Percentiles rank a stretch among this genome's conserved stretches.
Evolutionary conservation across 495 filamentous ascomycete genomes (phyloP).

Genomic region (Trichocladium uniseriatum): DNA sequence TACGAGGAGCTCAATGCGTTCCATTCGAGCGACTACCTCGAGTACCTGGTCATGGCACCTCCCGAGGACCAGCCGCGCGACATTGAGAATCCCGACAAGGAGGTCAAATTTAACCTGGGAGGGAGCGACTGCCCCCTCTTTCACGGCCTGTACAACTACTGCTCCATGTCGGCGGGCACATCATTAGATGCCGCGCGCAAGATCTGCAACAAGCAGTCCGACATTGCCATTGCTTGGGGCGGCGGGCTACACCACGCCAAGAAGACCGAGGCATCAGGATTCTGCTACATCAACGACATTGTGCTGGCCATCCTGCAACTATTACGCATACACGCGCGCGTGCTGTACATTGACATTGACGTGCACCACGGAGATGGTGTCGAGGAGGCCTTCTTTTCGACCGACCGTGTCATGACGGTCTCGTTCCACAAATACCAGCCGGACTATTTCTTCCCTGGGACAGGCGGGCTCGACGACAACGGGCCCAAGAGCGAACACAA

Average conservation of each 20-base stretch:
- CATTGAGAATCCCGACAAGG: slow-evolving; percentile 38
- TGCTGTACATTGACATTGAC: slow-evolving; percentile 97
- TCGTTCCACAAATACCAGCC: slow-evolving; percentile 93
- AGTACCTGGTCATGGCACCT: slow-evolving; percentile 59
- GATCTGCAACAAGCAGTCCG: slow-evolving; percentile 71
- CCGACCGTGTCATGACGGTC: slow-evolving; percentile 95
- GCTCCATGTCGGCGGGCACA: slow-evolving; percentile 82
- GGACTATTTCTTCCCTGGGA: slow-evolving; percentile 92
- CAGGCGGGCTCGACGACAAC: slow-evolving; percentile 85
- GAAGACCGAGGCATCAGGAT: slow-evolving; percentile 91
- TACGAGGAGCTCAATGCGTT: slow-evolving; percentile 82
- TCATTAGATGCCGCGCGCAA: slow-evolving; percentile 88
- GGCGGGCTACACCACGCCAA: slow-evolving; percentile 97
- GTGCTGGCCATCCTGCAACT: slow-evolving; percentile 93
- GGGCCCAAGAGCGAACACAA: slow-evolving; percentile 77
- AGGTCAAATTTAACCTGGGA: slow-evolving; percentile 70
- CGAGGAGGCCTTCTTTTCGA: slow-evolving; percentile 96
- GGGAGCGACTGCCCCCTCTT: slow-evolving; percentile 91
- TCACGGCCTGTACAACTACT: slow-evolving; percentile 90
- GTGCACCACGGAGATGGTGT: slow-evolving; percentile 98
- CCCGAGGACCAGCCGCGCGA: slow-evolving; percentile 42
- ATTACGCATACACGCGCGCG: slow-evolving; percentile 85
- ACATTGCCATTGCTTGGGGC: slow-evolving; percentile 97
- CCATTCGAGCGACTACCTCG: slow-evolving; percentile 80
- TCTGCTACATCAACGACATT: slow-evolving; percentile 99